Percentiles rank a stretch among this genome's conserved stretches.
phyloP scores from a whole-genome alignment of 83 land plant genomes.

The Larix sibirica region DNA sequence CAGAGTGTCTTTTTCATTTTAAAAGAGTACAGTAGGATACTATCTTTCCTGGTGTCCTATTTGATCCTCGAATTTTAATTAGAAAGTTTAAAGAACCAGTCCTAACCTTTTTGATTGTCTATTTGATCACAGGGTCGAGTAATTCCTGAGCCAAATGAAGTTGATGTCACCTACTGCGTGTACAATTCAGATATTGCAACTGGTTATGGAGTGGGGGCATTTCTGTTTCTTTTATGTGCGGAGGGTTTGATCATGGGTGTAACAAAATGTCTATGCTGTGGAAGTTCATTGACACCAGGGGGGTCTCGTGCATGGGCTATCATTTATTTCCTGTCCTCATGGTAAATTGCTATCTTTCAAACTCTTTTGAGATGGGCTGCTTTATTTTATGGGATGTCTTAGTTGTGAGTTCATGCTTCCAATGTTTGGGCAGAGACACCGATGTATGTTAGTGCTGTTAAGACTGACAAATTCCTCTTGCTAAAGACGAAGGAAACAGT shows the following conservation, averaged over 20 bases:
- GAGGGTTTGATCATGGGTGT: slow-evolving; percentile 74
- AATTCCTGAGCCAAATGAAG: not conserved
- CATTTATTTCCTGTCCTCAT: slow-evolving; percentile 76
- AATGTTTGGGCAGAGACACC: no score
- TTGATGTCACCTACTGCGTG: slow-evolving; percentile 52
- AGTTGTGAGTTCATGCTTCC: not conserved
- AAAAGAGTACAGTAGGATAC: no score
- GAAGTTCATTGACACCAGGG: slow-evolving; percentile 75
- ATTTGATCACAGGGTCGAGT: slow-evolving; percentile 19
- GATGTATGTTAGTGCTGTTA: no score
- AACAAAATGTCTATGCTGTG: slow-evolving; percentile 92
- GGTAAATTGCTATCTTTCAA: slow-evolving; percentile 36
- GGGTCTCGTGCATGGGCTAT: slow-evolving; percentile 73
- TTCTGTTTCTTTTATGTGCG: slow-evolving; percentile 74
- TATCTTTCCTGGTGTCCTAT: no score
- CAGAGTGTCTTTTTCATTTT: no score
- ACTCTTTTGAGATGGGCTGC: not conserved
- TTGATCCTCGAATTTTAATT: no score
- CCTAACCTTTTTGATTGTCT: not conserved
- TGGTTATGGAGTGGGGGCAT: slow-evolving; percentile 85
- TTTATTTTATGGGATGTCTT: slow-evolving; percentile 6
- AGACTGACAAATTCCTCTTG: no score
- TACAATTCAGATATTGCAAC: slow-evolving; percentile 86
- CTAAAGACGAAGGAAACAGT: no score
- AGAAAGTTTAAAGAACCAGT: not conserved